phyloP scores from a whole-genome alignment of 192 early-diverging fungal genomes.

The Entophlyctis luteolus region DNA sequence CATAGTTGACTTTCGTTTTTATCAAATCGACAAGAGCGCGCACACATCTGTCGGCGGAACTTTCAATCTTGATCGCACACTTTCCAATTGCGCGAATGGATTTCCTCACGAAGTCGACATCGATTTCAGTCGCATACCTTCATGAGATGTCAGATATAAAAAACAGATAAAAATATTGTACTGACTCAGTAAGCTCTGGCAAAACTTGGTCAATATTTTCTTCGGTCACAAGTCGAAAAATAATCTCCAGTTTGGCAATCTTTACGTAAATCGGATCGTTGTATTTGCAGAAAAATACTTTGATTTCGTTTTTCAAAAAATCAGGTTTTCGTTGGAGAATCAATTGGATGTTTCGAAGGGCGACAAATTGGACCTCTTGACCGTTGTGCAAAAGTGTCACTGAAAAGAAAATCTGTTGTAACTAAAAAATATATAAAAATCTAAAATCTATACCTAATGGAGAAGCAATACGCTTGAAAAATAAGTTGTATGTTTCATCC shows the following conservation, averaged over 20 bases:
- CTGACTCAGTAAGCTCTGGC: slow-evolving; percentile 89
- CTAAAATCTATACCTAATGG: slow-evolving; percentile 63
- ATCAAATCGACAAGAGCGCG: slow-evolving; percentile 86
- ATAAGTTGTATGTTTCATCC: slow-evolving; percentile 64
- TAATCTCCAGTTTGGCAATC: slow-evolving; percentile 89
- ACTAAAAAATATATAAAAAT: neutral
- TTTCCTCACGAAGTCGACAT: slow-evolving; percentile 92
- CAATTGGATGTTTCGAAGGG: slow-evolving; percentile 92
- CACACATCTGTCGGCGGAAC: slow-evolving; percentile 80
- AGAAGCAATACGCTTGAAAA: slow-evolving; percentile 84
- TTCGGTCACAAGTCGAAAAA: slow-evolving; percentile 83
- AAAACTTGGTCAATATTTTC: slow-evolving; percentile 87
- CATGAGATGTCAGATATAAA: slow-evolving; percentile 6
- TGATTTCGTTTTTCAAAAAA: slow-evolving; percentile 84
- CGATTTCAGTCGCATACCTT: slow-evolving; percentile 91
- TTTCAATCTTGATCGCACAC: slow-evolving; percentile 87
- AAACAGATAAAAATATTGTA: neutral
- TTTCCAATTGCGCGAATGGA: slow-evolving; percentile 86
- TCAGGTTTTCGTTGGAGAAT: slow-evolving; percentile 87
- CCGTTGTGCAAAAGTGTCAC: slow-evolving; percentile 82
- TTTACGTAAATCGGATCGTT: slow-evolving; percentile 98
- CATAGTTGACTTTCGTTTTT: slow-evolving; percentile 80
- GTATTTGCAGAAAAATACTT: slow-evolving; percentile 97
- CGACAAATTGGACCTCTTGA: slow-evolving; percentile 95
- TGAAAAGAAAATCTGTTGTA: slow-evolving; percentile 7